phyloP scores from a whole-genome alignment of 2,329 filamentous ascomycete species.

The Zasmidium citrigriseum region DNA sequence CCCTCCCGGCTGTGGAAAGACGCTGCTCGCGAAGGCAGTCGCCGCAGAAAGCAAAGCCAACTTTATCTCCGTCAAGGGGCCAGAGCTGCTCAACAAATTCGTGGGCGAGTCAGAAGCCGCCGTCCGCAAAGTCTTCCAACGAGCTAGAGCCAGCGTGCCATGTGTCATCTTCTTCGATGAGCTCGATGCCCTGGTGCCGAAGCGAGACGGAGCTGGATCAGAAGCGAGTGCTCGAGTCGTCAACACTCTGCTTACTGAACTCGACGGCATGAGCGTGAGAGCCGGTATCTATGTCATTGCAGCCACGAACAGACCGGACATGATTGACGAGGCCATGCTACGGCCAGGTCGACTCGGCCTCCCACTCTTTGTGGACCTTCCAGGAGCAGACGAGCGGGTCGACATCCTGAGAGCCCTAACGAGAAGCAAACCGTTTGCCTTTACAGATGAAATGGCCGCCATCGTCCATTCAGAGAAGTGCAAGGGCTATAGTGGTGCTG shows the following conservation, averaged over 20 bases:
- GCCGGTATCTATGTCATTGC: slow-evolving; percentile 91
- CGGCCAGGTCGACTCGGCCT: slow-evolving; percentile 87
- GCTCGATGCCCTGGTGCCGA: slow-evolving; percentile 86
- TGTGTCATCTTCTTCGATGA: slow-evolving; percentile 99
- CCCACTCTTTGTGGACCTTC: slow-evolving; percentile 85
- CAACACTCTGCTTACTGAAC: slow-evolving; percentile 90
- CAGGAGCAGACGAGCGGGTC: slow-evolving; percentile 73
- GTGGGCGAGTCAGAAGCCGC: slow-evolving; percentile 95
- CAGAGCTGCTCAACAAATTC: slow-evolving; percentile 95
- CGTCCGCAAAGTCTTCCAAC: slow-evolving; percentile 86
- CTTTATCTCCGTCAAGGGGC: slow-evolving; percentile 97
- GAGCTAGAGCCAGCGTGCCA: slow-evolving; percentile 81
- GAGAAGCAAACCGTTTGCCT: slow-evolving; percentile 51
- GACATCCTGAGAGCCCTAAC: slow-evolving; percentile 78
- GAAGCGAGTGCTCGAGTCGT: slow-evolving; percentile 88
- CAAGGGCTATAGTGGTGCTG: slow-evolving; percentile 73
- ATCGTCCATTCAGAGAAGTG: slow-evolving; percentile 70
- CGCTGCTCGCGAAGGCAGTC: slow-evolving; percentile 90
- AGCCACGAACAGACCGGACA: slow-evolving; percentile 92
- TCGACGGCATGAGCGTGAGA: slow-evolving; percentile 76
- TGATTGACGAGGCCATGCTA: slow-evolving; percentile 94
- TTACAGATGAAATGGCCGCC: slow-evolving; percentile 50
- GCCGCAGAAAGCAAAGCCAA: slow-evolving; percentile 95
- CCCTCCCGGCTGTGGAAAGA: slow-evolving; percentile 95
- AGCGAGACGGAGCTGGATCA: slow-evolving; percentile 72